These are phyloP conservation scores for Phaeolepiota aurea DNA, from an alignment of 768 basidiomycete genomes.

Conservation along the genomic window DNA sequence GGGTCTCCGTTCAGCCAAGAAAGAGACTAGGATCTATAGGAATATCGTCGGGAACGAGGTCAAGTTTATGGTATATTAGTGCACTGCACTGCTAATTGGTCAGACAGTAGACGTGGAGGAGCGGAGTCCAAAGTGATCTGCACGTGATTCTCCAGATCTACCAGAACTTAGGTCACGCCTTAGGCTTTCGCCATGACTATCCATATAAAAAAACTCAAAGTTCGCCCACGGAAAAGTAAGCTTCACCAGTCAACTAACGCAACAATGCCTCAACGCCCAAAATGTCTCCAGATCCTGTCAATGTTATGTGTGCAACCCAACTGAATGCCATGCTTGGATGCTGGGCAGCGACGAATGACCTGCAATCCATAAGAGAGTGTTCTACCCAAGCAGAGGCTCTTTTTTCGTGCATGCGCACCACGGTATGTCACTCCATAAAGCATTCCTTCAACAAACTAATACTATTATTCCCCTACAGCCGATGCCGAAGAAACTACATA, in stretches of 20 bases:
- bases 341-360: conserved; percentile 71
- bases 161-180: too few relatives aligned
- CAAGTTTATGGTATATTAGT: too few relatives aligned
- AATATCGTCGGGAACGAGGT: too few relatives aligned
- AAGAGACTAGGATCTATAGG: too few relatives aligned
- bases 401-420: conserved; percentile 79
- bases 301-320: conserved; percentile 57
- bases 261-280: conserved; percentile 5
- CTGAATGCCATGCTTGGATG: conserved; percentile 77
- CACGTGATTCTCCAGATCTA: too few relatives aligned
- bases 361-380: conserved; percentile 47
- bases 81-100: too few relatives aligned
- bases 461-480: conserved; percentile 35
- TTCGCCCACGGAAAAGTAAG: conserved; percentile 68
- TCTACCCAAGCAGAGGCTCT: conserved; percentile 49
- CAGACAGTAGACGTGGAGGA: too few relatives aligned
- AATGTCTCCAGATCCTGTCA: conserved; percentile 27
- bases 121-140: too few relatives aligned
- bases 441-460: conserved; percentile 2
- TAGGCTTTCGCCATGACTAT: conserved; percentile 45
- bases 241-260: conserved; percentile 5
- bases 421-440: conserved; percentile 41
- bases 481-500: conserved; percentile 54
- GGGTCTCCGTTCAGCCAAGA: conserved; percentile 1
- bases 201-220: conserved; percentile 77